These are phyloP conservation scores for Nelumbo lutea DNA, from an alignment of 164 flowering plant genomes.

Conservation along the genomic window DNA sequence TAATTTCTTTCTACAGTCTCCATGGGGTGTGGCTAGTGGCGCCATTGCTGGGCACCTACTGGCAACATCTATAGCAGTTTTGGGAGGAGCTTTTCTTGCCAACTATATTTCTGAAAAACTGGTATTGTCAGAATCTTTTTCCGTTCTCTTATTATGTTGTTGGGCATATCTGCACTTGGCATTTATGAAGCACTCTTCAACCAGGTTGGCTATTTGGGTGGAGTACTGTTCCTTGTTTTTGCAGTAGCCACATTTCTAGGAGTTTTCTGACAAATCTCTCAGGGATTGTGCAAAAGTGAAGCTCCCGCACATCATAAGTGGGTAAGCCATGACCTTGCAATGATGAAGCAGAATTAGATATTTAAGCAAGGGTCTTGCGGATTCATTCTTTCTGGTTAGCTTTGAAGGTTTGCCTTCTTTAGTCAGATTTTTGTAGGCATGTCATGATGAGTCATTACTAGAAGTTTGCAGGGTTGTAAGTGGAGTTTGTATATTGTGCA, in stretches of 20 bases:
- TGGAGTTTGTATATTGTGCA: neutral
- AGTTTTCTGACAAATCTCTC: constrained; percentile 43
- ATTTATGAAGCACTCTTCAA: constrained; percentile 3
- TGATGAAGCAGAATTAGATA: neutral
- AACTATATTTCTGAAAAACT: constrained; percentile 91
- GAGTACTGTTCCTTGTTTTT: constrained; percentile 75
- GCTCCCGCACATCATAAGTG: neutral
- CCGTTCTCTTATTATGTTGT: neutral
- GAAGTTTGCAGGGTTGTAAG: neutral
- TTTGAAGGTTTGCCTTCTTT: neutral
- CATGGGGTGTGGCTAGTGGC: constrained; percentile 97
- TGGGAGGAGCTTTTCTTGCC: constrained; percentile 93
- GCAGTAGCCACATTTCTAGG: constrained; percentile 90
- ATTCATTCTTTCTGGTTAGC: neutral
- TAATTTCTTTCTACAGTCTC: constrained; percentile 49
- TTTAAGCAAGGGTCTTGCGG: neutral
- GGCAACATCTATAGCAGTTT: constrained; percentile 73
- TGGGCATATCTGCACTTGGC: neutral
- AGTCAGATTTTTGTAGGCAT: neutral
- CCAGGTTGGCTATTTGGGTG: constrained; percentile 95
- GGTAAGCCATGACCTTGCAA: neutral
- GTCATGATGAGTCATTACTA: neutral
- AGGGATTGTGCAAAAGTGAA: neutral
- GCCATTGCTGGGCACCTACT: constrained; percentile 91
- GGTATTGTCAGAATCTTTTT: constrained; percentile 36